Evolutionary conservation across 1,284 basidiomycete species (phyloP).

Genomic region (Polyporus tsugae): DNA sequence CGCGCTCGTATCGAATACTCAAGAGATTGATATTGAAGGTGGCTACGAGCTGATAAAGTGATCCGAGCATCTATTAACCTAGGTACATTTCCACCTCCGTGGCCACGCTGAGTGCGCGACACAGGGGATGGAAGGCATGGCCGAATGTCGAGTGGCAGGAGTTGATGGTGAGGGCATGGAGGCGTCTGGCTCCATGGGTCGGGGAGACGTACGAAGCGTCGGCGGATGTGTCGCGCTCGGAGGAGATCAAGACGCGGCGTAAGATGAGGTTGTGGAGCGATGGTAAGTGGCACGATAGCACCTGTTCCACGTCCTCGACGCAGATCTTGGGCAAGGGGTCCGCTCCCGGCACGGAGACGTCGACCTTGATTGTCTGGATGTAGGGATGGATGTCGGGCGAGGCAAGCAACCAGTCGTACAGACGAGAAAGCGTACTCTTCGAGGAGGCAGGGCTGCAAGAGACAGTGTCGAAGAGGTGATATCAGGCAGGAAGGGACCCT

Average conservation of each 20-base stretch:
- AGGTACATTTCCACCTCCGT: not conserved
- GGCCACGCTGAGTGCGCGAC: not conserved
- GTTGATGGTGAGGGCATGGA: not conserved
- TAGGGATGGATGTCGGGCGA: not conserved
- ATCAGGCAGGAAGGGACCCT: conserved; percentile 43
- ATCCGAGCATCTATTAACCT: too few relatives aligned
- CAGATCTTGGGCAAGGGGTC: not conserved
- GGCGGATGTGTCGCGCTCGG: not conserved
- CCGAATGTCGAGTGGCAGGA: not conserved
- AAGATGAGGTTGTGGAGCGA: not conserved
- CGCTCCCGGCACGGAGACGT: not conserved
- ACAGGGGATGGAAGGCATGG: not conserved
- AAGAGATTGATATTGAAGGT: too few relatives aligned
- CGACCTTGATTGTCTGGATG: not conserved
- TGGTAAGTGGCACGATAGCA: not conserved
- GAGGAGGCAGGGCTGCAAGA: not conserved
- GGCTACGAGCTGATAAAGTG: too few relatives aligned
- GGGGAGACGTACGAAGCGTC: not conserved
- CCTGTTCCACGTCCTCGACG: not conserved
- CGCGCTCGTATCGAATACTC: too few relatives aligned
- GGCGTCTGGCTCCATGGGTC: not conserved
- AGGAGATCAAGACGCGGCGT: not conserved
- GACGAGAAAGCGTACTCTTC: conserved; percentile 4
- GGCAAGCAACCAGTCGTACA: not conserved
- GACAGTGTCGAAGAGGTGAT: conserved; percentile 42